phyloP scores from a whole-genome alignment of 2,329 filamentous ascomycete species.

The Trichoderma sp. region DNA sequence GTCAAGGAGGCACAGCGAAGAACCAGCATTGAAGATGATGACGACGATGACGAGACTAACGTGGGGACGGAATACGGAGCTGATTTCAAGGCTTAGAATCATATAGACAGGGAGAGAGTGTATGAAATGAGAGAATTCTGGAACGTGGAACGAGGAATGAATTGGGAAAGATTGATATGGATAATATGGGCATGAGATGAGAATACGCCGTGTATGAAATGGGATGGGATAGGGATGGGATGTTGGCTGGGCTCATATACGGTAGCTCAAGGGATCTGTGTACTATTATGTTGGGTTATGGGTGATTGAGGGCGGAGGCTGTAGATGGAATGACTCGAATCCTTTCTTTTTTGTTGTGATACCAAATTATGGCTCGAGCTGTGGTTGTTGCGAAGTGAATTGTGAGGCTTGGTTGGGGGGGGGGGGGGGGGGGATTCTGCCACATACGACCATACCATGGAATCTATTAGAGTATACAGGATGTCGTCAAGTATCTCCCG shows the following conservation, averaged over 20 bases:
- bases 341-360: background rate
- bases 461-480: background rate
- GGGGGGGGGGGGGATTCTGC: no score
- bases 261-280: background rate
- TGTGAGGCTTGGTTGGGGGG: background rate
- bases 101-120: slow-evolving; percentile 4
- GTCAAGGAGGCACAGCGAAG: slow-evolving; percentile 53
- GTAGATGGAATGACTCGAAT: background rate
- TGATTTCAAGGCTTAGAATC: slow-evolving; percentile 16
- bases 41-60: slow-evolving; percentile 55
- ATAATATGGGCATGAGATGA: background rate
- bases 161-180: background rate
- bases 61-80: slow-evolving; percentile 38
- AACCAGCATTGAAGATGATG: slow-evolving; percentile 60
- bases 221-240: background rate
- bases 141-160: background rate
- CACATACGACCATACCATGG: background rate
- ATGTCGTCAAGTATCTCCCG: no score
- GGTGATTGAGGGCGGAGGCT: background rate
- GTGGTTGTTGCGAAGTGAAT: background rate
- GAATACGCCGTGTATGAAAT: slow-evolving; percentile 10
- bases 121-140: slow-evolving; percentile 1
- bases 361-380: background rate
- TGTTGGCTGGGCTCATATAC: background rate
- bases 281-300: background rate